These are phyloP conservation scores for Cerrena zonata DNA, from an alignment of 1,284 basidiomycete species.

Conservation along the genomic window DNA sequence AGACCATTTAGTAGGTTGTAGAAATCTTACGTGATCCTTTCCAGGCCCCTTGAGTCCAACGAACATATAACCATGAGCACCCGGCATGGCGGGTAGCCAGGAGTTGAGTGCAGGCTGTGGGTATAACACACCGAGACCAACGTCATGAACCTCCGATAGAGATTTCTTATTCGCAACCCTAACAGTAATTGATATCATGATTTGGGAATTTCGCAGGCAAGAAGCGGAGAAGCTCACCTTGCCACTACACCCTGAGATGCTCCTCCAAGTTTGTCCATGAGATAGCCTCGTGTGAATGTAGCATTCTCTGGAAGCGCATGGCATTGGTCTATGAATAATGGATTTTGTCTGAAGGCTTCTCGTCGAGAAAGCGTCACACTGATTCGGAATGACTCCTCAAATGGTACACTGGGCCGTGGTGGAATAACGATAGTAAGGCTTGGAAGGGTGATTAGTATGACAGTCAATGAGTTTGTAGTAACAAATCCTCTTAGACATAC, in stretches of 20 bases:
- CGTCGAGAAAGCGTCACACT: not conserved
- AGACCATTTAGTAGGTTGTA: constrained; percentile 1
- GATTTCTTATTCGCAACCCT: not conserved
- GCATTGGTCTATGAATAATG: not conserved
- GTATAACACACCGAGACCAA: constrained; percentile 4
- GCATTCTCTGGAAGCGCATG: not conserved
- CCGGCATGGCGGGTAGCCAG: constrained; percentile 12
- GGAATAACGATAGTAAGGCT: not conserved
- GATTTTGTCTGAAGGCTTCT: not conserved
- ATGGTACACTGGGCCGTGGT: not conserved
- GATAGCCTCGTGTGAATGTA: not conserved
- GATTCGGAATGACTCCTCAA: not conserved
- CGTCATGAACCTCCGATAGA: not conserved
- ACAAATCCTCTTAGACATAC: too few species aligned
- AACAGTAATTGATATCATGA: not conserved
- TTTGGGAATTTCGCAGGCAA: not conserved
- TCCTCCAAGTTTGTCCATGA: not conserved
- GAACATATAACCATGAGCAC: constrained; percentile 14
- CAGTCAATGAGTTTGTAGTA: too few species aligned
- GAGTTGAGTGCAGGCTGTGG: constrained; percentile 12
- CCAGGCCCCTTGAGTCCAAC: constrained; percentile 12
- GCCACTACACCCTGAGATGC: not conserved
- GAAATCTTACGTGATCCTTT: constrained; percentile 10
- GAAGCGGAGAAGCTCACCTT: not conserved
- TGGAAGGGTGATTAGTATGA: not conserved